Base-by-base conservation (phyloP, 1,284 basidiomycete species). In the Gymnopus androsaceus region DNA sequence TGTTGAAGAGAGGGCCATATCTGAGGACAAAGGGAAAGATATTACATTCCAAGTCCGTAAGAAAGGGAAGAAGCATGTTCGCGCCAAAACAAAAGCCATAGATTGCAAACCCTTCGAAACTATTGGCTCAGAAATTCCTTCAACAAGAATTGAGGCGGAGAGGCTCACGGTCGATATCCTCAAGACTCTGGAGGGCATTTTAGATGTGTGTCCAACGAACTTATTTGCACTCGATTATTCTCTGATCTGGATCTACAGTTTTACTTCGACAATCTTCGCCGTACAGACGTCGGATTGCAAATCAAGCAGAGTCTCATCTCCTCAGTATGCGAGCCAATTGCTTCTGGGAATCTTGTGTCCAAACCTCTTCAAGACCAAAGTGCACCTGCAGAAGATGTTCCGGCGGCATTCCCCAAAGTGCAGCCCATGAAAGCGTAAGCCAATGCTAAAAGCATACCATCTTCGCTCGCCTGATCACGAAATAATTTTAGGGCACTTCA, bases 371-470 rank as follows among this genome's bases (percentile, higher is more conserved):
- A 47, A 34, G 46, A 33, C 38, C 37, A 25, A 21, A n/a, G 17
- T 23, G 6, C 46, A 12, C 8, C 46, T 14, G 14, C 27, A 36
- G 40, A 46, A n/a, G 58, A 61, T 34, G 51, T 48, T 5, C 57
- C 69, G 1, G 61, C 68, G 0, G 71, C 71, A 1, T 81, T 72
- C 57, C 77, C 80, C 0, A 68, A 69, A 12, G 71, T 82, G 0
- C 80, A 79, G 49, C 77, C 80, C 0, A 72, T 83, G 69, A 81
- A 76, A 71, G 64, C 67, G 71, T 71, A 7, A 34, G 65, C 58
- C 17, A 34, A 42, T 19, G 12, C 55, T 51, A 45, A 46, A 33
- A 42, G 11, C 8, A 14, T 9, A 25, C n/a, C n/a, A n/a, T n/a
- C n/a, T n/a, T n/a, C n/a, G n/a, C n/a, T n/a, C n/a, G n/a, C n/a